Evolutionary conservation across 1,139 yeast species (phyloP).

Genomic region (Kodamaea suecica): DNA sequence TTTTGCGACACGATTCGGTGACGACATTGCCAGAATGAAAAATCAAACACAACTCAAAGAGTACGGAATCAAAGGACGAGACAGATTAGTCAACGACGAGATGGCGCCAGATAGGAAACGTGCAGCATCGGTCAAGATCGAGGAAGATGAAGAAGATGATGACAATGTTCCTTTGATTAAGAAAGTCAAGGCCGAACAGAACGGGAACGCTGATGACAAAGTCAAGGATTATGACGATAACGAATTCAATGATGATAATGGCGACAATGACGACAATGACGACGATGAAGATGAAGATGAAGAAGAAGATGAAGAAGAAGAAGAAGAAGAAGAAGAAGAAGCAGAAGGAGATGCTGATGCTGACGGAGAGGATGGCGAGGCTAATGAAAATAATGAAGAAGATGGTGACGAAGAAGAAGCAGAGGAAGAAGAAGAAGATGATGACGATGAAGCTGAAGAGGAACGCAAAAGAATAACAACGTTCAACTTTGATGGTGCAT

Average conservation of each 20-base stretch:
- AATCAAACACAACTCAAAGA: slow-evolving; percentile 1
- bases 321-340: slow-evolving; percentile 10
- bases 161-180: slow-evolving; percentile 28
- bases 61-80: neutral
- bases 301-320: slow-evolving; percentile 3
- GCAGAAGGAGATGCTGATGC: slow-evolving; percentile 14
- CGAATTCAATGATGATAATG: slow-evolving; percentile 16
- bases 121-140: slow-evolving; percentile 19
- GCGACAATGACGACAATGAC: slow-evolving; percentile 13
- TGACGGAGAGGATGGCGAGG: slow-evolving; percentile 10
- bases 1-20: slow-evolving; percentile 8
- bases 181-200: slow-evolving; percentile 19
- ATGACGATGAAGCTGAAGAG: slow-evolving; percentile 51
- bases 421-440: slow-evolving; percentile 34
- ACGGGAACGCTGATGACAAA: slow-evolving; percentile 8
- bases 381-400: slow-evolving; percentile 11
- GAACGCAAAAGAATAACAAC: slow-evolving; percentile 45
- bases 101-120: slow-evolving; percentile 35
- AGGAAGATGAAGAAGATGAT: slow-evolving; percentile 13
- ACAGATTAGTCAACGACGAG: neutral
- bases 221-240: slow-evolving; percentile 10
- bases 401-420: slow-evolving; percentile 13
- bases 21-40: slow-evolving; percentile 1
- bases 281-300: slow-evolving; percentile 3
- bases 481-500: slow-evolving; percentile 65